Conservation (phyloP, 2,329 filamentous ascomycete genomes). For the Rhynchosporium agropyri region DNA sequence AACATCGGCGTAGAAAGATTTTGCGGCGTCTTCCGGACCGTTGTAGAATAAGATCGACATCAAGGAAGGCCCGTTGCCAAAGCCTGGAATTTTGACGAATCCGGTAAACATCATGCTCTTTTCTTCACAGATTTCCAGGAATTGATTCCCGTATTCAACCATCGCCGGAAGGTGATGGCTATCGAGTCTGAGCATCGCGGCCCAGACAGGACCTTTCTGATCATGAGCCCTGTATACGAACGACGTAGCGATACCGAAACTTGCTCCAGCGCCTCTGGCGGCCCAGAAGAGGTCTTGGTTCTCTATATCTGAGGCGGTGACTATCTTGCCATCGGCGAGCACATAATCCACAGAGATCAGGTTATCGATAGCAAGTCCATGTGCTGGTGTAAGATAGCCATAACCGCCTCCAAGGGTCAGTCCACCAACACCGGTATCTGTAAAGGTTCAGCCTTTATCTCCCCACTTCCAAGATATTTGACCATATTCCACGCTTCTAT, state of each 20-base stretch:
- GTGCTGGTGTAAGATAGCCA: constrained; percentile 54
- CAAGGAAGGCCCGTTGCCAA: not conserved
- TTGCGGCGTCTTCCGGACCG: constrained; percentile 40
- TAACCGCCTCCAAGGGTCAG: constrained; percentile 43
- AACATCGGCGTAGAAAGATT: constrained; percentile 38
- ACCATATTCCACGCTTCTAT: too few relatives aligned
- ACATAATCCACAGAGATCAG: constrained; percentile 30
- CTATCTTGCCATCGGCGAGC: constrained; percentile 30
- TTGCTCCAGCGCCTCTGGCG: constrained; percentile 29
- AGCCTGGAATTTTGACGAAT: not conserved
- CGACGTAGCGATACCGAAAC: constrained; percentile 25
- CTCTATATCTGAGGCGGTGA: constrained; percentile 23
- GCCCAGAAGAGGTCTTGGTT: constrained; percentile 36
- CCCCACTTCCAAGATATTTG: too few relatives aligned
- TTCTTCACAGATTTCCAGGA: constrained; percentile 12
- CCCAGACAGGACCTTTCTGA: constrained; percentile 29
- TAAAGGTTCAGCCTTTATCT: not conserved
- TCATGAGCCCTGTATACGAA: constrained; percentile 23
- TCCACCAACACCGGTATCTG: constrained; percentile 26
- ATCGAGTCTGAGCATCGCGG: constrained; percentile 28
- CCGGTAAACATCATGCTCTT: not conserved
- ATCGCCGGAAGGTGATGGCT: constrained; percentile 20
- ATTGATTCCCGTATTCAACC: constrained; percentile 26
- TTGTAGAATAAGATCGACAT: constrained; percentile 40
- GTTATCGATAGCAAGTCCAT: constrained; percentile 36